Conservation (phyloP, 2,329 filamentous ascomycete genomes). For the Juglanconis oblonga region DNA sequence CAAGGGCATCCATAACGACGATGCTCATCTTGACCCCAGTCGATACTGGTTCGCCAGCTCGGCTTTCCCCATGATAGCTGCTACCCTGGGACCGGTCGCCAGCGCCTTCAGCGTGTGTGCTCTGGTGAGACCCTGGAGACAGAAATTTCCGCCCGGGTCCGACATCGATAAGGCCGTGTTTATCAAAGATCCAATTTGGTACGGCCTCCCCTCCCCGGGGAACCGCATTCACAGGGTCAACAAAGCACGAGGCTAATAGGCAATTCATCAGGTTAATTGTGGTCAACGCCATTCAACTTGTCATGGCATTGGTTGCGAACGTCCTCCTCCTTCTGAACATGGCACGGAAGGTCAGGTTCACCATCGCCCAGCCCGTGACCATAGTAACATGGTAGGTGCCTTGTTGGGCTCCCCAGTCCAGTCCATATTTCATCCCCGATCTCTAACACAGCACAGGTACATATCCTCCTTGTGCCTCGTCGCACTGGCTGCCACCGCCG, state of each 20-base stretch:
- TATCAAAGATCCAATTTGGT: slow-evolving; percentile 70
- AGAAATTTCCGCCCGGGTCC: slow-evolving; percentile 47
- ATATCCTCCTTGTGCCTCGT: slow-evolving; percentile 63
- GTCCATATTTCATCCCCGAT: slow-evolving; percentile 22
- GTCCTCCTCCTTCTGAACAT: slow-evolving; percentile 84
- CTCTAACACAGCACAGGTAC: slow-evolving; percentile 46
- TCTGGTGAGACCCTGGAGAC: slow-evolving; percentile 76
- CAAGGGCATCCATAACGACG: slow-evolving; percentile 34
- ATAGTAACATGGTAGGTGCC: slow-evolving; percentile 71
- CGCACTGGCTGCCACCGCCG: slow-evolving; percentile 63
- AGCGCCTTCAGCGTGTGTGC: slow-evolving; percentile 86
- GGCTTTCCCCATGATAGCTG: slow-evolving; percentile 74
- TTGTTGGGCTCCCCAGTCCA: slow-evolving; percentile 45
- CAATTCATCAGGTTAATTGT: slow-evolving; percentile 55
- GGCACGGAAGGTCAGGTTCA: slow-evolving; percentile 74
- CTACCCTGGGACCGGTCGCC: slow-evolving; percentile 80
- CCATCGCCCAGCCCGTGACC: slow-evolving; percentile 76
- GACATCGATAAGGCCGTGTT: slow-evolving; percentile 48
- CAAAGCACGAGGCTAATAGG: neutral
- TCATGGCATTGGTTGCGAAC: slow-evolving; percentile 74
- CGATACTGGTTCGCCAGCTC: slow-evolving; percentile 65
- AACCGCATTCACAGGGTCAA: neutral
- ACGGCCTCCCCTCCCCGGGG: slow-evolving; percentile 18
- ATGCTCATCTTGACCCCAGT: slow-evolving; percentile 45
- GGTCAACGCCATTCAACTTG: slow-evolving; percentile 76